Percentiles rank a stretch among this genome's conserved stretches.
Evolutionary conservation across 768 basidiomycete genomes (phyloP).

Genomic region (Tylopilus subfusipes): DNA sequence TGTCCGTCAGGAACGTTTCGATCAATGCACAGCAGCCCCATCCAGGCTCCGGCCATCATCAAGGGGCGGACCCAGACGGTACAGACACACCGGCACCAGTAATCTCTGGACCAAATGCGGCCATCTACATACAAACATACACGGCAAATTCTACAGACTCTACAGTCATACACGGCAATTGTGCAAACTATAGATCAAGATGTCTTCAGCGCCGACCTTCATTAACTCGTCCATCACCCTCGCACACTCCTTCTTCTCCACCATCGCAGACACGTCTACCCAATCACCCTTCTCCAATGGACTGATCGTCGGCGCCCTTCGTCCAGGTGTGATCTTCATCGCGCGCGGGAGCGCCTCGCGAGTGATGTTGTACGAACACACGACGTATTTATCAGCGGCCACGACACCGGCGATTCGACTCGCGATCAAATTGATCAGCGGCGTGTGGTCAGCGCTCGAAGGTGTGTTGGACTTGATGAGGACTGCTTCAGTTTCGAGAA

Average conservation of each 20-base stretch:
- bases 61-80: too few species aligned
- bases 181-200: conserved; percentile 84
- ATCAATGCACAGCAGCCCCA: too few species aligned
- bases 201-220: conserved; percentile 82
- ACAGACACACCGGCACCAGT: not conserved
- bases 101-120: not conserved
- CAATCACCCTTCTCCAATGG: conserved; percentile 80
- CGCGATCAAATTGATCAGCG: conserved; percentile 76
- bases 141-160: not conserved
- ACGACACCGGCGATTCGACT: conserved; percentile 90
- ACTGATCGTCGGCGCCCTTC: conserved; percentile 84
- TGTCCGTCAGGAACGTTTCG: too few species aligned
- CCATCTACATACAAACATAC: too few species aligned
- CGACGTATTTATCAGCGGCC: conserved; percentile 80
- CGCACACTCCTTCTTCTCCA: conserved; percentile 77
- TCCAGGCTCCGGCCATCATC: not conserved
- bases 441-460: conserved; percentile 58
- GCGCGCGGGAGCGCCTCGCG: conserved; percentile 61
- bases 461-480: conserved; percentile 76
- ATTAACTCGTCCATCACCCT: conserved; percentile 86
- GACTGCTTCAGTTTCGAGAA: conserved; percentile 86
- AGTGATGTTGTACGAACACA: conserved; percentile 91
- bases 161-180: conserved; percentile 79
- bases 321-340: conserved; percentile 76
- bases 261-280: conserved; percentile 93